phyloP scores from a whole-genome alignment of 2,329 filamentous ascomycete species.

The Teratosphaeria pseudoeucalypti region DNA sequence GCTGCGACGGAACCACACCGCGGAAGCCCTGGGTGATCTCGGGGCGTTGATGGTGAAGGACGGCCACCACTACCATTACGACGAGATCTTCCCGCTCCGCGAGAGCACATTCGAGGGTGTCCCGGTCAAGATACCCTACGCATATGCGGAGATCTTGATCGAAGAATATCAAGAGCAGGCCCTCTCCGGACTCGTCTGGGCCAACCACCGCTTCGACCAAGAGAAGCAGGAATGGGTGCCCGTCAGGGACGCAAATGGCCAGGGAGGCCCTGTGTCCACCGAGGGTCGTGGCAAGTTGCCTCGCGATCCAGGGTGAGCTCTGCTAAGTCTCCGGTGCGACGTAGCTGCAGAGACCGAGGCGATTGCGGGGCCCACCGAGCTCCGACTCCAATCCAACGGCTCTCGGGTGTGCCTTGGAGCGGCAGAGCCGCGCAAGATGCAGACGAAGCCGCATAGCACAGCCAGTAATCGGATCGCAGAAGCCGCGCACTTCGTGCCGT shows the following conservation, averaged over 20 bases:
- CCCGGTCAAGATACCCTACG: constrained; percentile 45
- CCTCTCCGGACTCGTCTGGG: constrained; percentile 37
- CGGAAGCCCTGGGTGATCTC: constrained; percentile 27
- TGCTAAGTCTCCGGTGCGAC: neutral
- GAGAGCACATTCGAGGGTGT: constrained; percentile 44
- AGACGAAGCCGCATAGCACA: neutral
- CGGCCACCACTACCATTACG: constrained; percentile 42
- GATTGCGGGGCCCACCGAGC: neutral
- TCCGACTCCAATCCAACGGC: neutral
- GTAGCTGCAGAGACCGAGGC: neutral
- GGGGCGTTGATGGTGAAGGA: constrained; percentile 48
- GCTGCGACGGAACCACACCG: constrained; percentile 37
- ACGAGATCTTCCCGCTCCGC: constrained; percentile 48
- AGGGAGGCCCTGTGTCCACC: neutral
- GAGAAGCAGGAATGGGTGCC: constrained; percentile 23
- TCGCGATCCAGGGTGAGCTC: neutral
- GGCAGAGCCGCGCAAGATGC: neutral
- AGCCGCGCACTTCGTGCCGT: neutral
- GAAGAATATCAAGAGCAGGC: constrained; percentile 45
- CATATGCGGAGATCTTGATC: constrained; percentile 43
- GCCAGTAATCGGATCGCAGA: neutral
- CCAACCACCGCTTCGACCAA: constrained; percentile 32
- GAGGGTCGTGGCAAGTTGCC: neutral
- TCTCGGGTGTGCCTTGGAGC: neutral
- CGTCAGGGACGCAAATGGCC: constrained; percentile 1